These are phyloP conservation scores for Tetradesmus lagerheimii DNA, from an alignment of 139 green algal genomes.

Conservation along the genomic window DNA sequence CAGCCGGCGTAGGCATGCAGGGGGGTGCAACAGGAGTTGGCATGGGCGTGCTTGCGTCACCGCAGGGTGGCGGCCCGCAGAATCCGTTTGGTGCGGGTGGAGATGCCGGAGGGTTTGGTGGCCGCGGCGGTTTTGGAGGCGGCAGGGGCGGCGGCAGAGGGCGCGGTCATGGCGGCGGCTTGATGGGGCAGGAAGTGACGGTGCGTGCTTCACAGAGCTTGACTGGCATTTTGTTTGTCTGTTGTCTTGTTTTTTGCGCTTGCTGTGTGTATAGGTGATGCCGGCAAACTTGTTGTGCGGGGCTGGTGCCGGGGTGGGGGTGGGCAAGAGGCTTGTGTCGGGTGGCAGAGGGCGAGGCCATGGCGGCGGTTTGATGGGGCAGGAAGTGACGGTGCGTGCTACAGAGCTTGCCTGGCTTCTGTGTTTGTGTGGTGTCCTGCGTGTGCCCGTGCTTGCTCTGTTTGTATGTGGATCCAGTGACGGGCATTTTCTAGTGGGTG, in stretches of 20 bases:
- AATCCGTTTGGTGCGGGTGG: neutral
- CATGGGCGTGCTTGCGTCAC: neutral
- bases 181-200: conserved; percentile 38
- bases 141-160: conserved; percentile 46
- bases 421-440: no score
- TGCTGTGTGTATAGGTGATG: neutral
- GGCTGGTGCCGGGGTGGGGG: conserved; percentile 25
- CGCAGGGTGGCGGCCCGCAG: conserved; percentile 8
- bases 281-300: neutral
- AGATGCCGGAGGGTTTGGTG: neutral
- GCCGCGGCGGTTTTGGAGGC: conserved; percentile 34
- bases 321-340: neutral
- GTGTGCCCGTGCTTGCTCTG: no score
- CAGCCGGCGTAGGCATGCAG: neutral
- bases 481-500: no score
- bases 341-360: conserved; percentile 25
- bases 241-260: neutral
- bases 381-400: conserved; percentile 22
- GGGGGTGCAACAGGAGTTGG: neutral
- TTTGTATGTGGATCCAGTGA: no score
- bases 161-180: neutral
- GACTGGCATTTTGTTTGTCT: neutral
- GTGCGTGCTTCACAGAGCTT: conserved; percentile 5
- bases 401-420: neutral
- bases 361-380: neutral